Percentiles rank a stretch among this genome's conserved stretches.
Conservation (phyloP, 1,284 basidiomycete genomes). For the Moesziomyces antarcticus region DNA sequence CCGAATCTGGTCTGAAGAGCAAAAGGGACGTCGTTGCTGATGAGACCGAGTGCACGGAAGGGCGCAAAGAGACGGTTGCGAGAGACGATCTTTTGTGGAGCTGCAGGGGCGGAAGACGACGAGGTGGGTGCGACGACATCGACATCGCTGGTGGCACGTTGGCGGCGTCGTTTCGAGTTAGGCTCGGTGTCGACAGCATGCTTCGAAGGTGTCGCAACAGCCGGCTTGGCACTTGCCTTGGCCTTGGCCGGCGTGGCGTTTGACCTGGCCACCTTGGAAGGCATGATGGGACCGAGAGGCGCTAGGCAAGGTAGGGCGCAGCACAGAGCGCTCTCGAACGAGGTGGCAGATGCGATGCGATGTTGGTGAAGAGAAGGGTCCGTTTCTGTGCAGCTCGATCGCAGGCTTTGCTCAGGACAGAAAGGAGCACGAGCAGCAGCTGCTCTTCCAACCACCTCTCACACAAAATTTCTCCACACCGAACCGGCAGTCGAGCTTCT, state of each 20-base stretch:
- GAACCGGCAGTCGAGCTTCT: slow-evolving; percentile 9
- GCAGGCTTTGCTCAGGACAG: too few species aligned
- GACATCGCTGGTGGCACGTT: slow-evolving; percentile 6
- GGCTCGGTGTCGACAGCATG: slow-evolving; percentile 14
- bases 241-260: slow-evolving; percentile 15
- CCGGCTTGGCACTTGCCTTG: slow-evolving; percentile 19
- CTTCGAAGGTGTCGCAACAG: slow-evolving; percentile 8
- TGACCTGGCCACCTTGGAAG: slow-evolving; percentile 31
- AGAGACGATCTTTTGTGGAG: slow-evolving; percentile 24
- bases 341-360: not conserved
- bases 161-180: slow-evolving; percentile 24
- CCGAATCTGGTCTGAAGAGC: slow-evolving; percentile 82
- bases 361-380: not conserved
- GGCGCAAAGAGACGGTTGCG: slow-evolving; percentile 81
- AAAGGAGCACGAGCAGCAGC: too few species aligned
- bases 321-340: too few species aligned
- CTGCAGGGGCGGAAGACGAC: slow-evolving; percentile 1
- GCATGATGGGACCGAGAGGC: slow-evolving; percentile 11
- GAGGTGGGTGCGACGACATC: slow-evolving; percentile 2
- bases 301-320: not conserved
- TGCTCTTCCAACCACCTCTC: not conserved
- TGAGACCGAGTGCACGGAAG: slow-evolving; percentile 90
- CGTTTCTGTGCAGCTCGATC: too few species aligned
- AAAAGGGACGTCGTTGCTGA: slow-evolving; percentile 92
- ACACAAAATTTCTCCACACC: slow-evolving; percentile 24